Base-by-base conservation (phyloP, 345 rosid genomes). In the Ceriops decandra region DNA sequence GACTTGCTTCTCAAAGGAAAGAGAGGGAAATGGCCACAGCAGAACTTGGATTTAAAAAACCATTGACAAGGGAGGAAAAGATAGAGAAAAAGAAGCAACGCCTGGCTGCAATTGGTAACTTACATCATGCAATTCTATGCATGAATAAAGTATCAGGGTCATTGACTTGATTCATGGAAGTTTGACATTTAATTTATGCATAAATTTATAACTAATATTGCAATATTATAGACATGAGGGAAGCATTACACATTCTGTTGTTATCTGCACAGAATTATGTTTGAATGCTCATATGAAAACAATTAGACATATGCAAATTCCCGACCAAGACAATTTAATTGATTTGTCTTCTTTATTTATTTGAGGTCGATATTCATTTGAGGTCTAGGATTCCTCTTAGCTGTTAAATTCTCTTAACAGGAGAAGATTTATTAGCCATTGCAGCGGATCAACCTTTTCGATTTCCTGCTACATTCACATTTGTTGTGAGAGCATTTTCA, bases 381-480 rank as follows among this genome's bases (percentile, higher is more conserved):
- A 9, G 5, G 59, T 56, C 28, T 21, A 22, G 26, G 59, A 9
- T 56, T 15, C 28, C 59, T 78, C 47, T 71, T 64, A 64, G 60
- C 4, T 62, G 51, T 60, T 75, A n/a, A 15, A 46, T 68, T 67
- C 30, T 73, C 76, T 80, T 68, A 67, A 71, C 95, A 89, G 99
- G 99, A 68, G 97, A 95, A 83, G 99, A 95, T 80, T 82, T 95
- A 61, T 82, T 95, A 79, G 79, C 99, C 77, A 91, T 95, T 79
- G 96, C 97, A 21, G 91, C 93, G 60, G 99, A 95, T 82, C 99
- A 95, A 79, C 99, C 99, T 75, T 95, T 95, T 67, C 86, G 99
- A 68, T 95, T 95, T 77, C 97, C 97, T 6, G 97, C 99, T 76
- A 95, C 97, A 33, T 95, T 95, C 78, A 95, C 99, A 67, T 95